Evolutionary conservation across 495 filamentous ascomycete genomes (phyloP).

Genomic region (Tetracladium marchalianum): DNA sequence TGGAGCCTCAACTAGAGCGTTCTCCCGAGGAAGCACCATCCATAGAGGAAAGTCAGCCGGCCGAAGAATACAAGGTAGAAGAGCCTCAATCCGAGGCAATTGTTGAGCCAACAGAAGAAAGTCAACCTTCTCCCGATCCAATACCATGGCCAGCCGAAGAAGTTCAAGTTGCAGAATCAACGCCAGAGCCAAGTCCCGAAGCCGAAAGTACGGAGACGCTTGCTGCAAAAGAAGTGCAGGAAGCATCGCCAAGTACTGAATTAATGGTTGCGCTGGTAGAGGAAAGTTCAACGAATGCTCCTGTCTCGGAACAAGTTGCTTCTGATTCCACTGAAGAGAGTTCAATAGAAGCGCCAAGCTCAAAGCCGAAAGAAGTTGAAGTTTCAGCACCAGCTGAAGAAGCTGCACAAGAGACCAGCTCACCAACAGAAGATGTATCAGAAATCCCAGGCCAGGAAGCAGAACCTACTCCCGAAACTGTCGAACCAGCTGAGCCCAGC

Average conservation of each 20-base stretch:
- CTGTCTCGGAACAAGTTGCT: background rate
- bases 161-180: background rate
- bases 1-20: slow-evolving; percentile 5
- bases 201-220: background rate
- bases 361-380: background rate
- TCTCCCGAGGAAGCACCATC: slow-evolving; percentile 1
- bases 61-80: slow-evolving; percentile 4
- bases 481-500: background rate
- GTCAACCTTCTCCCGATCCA: background rate
- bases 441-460: no score
- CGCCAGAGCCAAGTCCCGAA: background rate
- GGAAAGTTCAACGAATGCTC: background rate
- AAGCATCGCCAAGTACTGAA: background rate
- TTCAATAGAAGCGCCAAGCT: background rate
- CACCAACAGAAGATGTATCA: background rate
- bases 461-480: background rate
- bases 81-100: background rate
- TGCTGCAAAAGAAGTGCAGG: background rate
- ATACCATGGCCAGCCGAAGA: background rate
- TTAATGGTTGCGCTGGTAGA: background rate
- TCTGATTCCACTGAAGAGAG: background rate
- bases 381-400: background rate
- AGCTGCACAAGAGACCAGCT: background rate
- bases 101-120: background rate
- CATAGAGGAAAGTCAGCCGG: slow-evolving; percentile 1